A percentile compares a stretch with the other conserved stretches of the same genome.
phyloP scores from a whole-genome alignment of 805 yeast species.

The Pichia phayaonensis region DNA sequence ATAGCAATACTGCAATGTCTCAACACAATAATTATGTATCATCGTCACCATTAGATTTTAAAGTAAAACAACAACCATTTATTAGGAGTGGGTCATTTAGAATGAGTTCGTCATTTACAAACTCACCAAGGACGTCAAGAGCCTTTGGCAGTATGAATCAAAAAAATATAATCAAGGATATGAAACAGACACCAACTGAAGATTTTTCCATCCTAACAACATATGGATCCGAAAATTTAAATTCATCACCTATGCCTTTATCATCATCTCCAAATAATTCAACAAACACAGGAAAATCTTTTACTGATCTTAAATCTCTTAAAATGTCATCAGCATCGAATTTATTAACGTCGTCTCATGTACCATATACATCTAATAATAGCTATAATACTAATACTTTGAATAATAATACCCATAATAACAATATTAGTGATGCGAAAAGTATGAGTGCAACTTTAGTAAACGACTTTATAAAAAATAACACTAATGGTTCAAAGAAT shows the following conservation, averaged over 20 bases:
- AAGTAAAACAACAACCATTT: slow-evolving; percentile 16
- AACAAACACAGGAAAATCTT: background rate
- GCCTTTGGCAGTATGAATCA: slow-evolving; percentile 8
- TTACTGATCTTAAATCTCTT: background rate
- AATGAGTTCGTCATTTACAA: slow-evolving; percentile 20
- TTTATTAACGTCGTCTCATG: background rate
- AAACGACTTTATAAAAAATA: background rate
- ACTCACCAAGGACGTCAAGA: slow-evolving; percentile 19
- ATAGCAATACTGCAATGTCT: background rate
- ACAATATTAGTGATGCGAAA: background rate
- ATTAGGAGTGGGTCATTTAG: slow-evolving; percentile 19
- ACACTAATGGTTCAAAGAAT: slow-evolving; percentile 7
- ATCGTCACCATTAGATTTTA: slow-evolving; percentile 23
- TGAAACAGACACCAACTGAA: background rate
- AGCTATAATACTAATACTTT: background rate
- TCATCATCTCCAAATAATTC: slow-evolving; percentile 1
- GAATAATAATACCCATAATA: background rate
- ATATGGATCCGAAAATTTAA: background rate
- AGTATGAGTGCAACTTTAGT: background rate
- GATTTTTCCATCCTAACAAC: background rate
- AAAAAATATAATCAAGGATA: background rate
- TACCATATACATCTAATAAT: background rate
- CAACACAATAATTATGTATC: slow-evolving; percentile 7
- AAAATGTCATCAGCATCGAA: background rate
- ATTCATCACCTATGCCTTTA: background rate